A percentile compares a stretch with the other conserved stretches of the same genome.
Evolutionary conservation across 139 green algal species (phyloP).

Genomic region (Ettlia oleoabundans): DNA sequence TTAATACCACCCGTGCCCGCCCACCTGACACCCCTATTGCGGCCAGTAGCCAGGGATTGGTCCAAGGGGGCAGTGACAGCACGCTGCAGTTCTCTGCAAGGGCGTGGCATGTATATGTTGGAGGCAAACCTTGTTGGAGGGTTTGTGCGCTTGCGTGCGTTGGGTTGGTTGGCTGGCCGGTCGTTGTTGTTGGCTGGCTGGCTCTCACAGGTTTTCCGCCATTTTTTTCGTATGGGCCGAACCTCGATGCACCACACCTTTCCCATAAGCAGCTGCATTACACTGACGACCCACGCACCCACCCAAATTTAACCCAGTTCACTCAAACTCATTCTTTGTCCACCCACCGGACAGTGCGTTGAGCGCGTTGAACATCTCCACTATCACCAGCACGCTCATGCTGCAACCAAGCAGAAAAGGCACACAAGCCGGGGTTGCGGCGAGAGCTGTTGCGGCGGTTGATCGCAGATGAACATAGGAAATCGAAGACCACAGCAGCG

Average conservation of each 20-base stretch:
- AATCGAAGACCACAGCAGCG: neutral
- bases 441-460: neutral
- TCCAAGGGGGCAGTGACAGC: conserved; percentile 80
- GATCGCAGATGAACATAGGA: neutral
- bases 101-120: neutral
- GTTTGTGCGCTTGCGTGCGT: too few relatives aligned
- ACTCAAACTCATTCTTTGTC: neutral
- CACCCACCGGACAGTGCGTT: conserved; percentile 80
- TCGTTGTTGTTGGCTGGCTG: too few relatives aligned
- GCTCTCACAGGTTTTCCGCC: too few relatives aligned
- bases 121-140: too few relatives aligned
- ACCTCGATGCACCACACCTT: too few relatives aligned
- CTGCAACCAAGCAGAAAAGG: neutral
- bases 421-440: too few relatives aligned
- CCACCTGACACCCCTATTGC: conserved; percentile 84
- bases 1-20: neutral
- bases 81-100: conserved; percentile 79
- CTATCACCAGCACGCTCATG: conserved; percentile 91
- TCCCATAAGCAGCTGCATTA: neutral
- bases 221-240: too few relatives aligned
- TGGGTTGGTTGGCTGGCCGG: too few relatives aligned
- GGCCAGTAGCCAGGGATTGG: conserved; percentile 89
- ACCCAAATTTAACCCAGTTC: neutral
- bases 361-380: conserved; percentile 98
- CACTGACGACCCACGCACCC: neutral